Percentiles rank a stretch among this genome's conserved stretches.
phyloP scores from a whole-genome alignment of 176 grass and related monocot species.

The Zoysia japonica region DNA sequence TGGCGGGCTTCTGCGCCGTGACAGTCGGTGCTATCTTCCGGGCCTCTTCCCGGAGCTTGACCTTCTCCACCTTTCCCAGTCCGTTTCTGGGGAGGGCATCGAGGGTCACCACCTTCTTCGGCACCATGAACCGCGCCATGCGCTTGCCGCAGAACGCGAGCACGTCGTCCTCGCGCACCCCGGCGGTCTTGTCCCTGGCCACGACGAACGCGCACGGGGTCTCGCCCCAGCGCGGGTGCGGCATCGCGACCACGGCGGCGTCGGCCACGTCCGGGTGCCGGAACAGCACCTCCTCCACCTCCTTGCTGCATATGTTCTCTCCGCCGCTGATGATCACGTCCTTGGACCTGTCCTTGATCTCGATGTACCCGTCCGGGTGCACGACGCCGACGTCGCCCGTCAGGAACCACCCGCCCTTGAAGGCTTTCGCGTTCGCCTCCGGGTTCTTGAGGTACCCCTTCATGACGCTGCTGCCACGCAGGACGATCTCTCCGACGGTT shows the following conservation, averaged over 20 bases:
- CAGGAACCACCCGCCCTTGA: constrained; percentile 62
- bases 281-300: constrained; percentile 69
- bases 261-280: constrained; percentile 50
- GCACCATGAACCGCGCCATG: constrained; percentile 66
- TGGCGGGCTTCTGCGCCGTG: constrained; percentile 34
- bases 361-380: constrained; percentile 75
- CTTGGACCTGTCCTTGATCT: constrained; percentile 86
- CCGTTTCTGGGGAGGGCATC: constrained; percentile 50
- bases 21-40: background rate
- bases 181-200: constrained; percentile 13
- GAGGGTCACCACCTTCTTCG: constrained; percentile 61
- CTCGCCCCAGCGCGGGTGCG: constrained; percentile 61
- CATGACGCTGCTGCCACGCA: constrained; percentile 73
- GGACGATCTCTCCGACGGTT: constrained; percentile 62
- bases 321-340: constrained; percentile 77
- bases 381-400: constrained; percentile 78
- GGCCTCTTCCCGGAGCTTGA: constrained; percentile 48
- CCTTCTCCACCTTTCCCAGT: constrained; percentile 70
- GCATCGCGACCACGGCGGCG: constrained; percentile 66
- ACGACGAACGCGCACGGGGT: constrained; percentile 69
- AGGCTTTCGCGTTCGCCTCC: constrained; percentile 41
- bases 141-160: constrained; percentile 45
- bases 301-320: constrained; percentile 74
- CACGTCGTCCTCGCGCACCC: constrained; percentile 42
- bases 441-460: constrained; percentile 74